phyloP scores from a whole-genome alignment of 345 rosid species.

The Eucalyptus sp. region DNA sequence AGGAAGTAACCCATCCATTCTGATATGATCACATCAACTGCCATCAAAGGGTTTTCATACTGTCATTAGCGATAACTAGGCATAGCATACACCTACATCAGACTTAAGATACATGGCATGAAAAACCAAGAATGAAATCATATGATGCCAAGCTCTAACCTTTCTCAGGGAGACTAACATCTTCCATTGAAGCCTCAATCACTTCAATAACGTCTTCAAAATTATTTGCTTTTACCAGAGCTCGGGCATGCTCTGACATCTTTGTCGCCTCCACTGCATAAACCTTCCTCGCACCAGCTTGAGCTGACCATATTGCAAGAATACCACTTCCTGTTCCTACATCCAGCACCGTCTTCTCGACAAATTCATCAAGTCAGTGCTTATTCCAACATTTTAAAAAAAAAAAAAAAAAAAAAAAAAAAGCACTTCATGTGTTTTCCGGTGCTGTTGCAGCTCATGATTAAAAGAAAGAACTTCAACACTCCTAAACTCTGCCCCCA shows the following conservation, averaged over 20 bases:
- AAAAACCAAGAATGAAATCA: background rate
- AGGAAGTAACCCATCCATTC: slow-evolving; percentile 99
- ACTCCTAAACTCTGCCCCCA: background rate
- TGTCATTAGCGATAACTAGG: background rate
- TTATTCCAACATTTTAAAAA: background rate
- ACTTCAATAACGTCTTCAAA: slow-evolving; percentile 72
- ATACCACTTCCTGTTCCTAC: slow-evolving; percentile 99
- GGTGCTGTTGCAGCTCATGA: background rate
- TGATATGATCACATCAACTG: slow-evolving; percentile 96
- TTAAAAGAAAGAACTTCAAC: background rate
- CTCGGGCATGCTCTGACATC: slow-evolving; percentile 92
- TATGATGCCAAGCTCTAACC: slow-evolving; percentile 21
- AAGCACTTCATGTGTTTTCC: background rate
- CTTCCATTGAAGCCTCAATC: slow-evolving; percentile 82
- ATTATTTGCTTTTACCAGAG: slow-evolving; percentile 65
- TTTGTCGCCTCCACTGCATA: slow-evolving; percentile 95
- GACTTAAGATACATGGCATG: background rate
- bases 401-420: background rate
- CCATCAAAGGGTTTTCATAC: background rate
- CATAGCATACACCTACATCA: background rate
- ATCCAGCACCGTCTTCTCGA: slow-evolving; percentile 75
- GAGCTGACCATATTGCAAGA: slow-evolving; percentile 99
- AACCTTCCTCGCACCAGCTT: slow-evolving; percentile 97
- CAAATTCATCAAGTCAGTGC: slow-evolving; percentile 1
- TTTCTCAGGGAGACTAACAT: slow-evolving; percentile 76